Evolutionary conservation across 768 basidiomycete species (phyloP).

Genomic region (Tulasnella sp.): DNA sequence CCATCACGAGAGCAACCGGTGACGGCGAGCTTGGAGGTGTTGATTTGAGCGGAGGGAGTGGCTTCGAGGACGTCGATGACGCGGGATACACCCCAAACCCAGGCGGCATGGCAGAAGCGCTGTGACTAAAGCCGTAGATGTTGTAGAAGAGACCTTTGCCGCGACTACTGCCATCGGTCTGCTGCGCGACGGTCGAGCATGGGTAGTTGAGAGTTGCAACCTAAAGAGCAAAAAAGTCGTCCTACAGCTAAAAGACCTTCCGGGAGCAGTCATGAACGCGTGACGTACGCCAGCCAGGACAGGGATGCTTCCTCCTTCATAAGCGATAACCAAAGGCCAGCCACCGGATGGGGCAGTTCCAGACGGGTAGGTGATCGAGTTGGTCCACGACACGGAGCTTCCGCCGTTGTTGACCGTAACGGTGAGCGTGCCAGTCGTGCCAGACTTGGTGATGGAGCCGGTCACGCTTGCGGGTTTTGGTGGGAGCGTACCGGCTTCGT

Average conservation of each 20-base stretch:
- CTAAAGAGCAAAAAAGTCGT: neutral
- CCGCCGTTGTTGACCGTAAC: conserved; percentile 48
- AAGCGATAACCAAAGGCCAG: conserved; percentile 52
- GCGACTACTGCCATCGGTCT: conserved; percentile 45
- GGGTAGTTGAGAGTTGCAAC: conserved; percentile 20
- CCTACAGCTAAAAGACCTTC: neutral
- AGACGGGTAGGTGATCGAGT: conserved; percentile 44
- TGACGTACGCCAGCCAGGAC: conserved; percentile 33
- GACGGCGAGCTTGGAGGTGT: conserved; percentile 49
- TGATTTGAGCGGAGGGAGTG: conserved; percentile 47
- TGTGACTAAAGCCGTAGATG: conserved; percentile 47
- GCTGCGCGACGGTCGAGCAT: conserved; percentile 43
- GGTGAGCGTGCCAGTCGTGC: conserved; percentile 39
- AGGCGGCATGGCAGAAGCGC: conserved; percentile 54
- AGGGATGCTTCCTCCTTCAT: conserved; percentile 44
- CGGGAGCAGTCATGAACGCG: neutral
- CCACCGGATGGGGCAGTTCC: conserved; percentile 37
- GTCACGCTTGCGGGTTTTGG: conserved; percentile 46
- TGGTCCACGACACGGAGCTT: conserved; percentile 49
- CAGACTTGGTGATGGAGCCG: conserved; percentile 37
- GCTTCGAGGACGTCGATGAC: conserved; percentile 58
- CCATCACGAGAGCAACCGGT: conserved; percentile 60
- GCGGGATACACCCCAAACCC: conserved; percentile 59
- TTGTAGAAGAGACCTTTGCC: conserved; percentile 57
- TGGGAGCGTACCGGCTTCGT: conserved; percentile 52